Evolutionary conservation across 225 moss, liverwort and hornwort species (phyloP), one percentile per base, ranked within the genome.

Genomic region (Marchantia paleacea): DNA sequence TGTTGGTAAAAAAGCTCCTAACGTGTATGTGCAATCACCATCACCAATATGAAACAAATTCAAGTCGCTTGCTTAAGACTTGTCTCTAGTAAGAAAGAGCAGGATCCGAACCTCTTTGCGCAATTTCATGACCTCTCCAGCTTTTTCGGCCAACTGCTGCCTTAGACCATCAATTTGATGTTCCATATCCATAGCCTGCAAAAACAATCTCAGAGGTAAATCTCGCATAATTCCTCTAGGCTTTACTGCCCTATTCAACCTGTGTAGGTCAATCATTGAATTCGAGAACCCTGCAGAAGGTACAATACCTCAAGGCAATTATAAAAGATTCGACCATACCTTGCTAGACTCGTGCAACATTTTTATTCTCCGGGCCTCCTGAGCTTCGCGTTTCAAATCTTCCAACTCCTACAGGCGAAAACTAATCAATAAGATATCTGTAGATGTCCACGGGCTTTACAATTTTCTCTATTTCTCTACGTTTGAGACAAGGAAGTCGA

Each of bases 271-370:
- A 72, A 10, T 22, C 9, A 20, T 12, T 70, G 70, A 3, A 12
- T 51, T 52, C 22, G n/a, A 1, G 22, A 51, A n/a, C 3, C 48
- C 1, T 51, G n/a, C 12, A 72, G 10, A 51, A 72, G 2, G 9
- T 19, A 47, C 75, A 81, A 75, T 15, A 24, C 31, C 26, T 30
- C 69, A 57, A 5, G 24, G 28, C 20, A 72, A 24, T 24, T 24
- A 62, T 7, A 55, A 73, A 18, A 52, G 12, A 24, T 26, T 4
- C 8, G 13, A 22, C 72, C 81, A 63, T 82, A 93, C 92, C 91
- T 89, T 97, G 89, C 93, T 93, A 29, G 96, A 89, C 82, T 94
- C 94, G 77, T 97, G 94, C 57, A 97, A 89, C 92, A 94, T 89
- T 80, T 87, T 93, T 83, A 97, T 97, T 84, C 93, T 89, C 52